Conservation (phyloP, 2,329 filamentous ascomycete genomes). For the Ilyonectria mors-panacis region DNA sequence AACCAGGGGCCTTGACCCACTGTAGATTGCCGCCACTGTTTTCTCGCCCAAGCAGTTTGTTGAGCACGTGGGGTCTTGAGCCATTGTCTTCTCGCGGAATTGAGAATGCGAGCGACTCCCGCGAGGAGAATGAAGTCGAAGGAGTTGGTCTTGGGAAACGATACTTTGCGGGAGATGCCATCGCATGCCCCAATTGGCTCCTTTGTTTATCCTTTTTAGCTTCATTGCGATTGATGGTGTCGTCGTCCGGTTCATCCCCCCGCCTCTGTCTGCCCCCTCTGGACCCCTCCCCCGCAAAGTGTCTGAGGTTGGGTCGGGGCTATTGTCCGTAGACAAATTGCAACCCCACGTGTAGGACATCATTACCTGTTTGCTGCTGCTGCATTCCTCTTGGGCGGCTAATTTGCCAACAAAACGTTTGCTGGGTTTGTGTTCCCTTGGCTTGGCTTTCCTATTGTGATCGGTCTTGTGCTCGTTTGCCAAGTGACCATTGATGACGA, state of each 20-base stretch:
- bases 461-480: slow-evolving; percentile 1
- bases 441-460: neutral
- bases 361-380: neutral
- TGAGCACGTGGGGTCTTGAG: slow-evolving; percentile 32
- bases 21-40: slow-evolving; percentile 14
- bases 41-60: neutral
- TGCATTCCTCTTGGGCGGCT: slow-evolving; percentile 14
- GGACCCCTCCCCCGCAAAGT: slow-evolving; percentile 30
- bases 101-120: slow-evolving; percentile 1
- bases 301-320: slow-evolving; percentile 13
- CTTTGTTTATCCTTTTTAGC: neutral
- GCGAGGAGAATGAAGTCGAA: slow-evolving; percentile 1
- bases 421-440: neutral
- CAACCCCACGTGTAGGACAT: slow-evolving; percentile 22
- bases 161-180: neutral
- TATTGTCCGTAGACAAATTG: slow-evolving; percentile 3
- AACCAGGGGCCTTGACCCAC: neutral
- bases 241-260: slow-evolving; percentile 7
- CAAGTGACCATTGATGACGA: slow-evolving; percentile 21
- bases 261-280: slow-evolving; percentile 9
- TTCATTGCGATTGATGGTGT: slow-evolving; percentile 22
- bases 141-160: neutral
- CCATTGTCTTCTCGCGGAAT: slow-evolving; percentile 3
- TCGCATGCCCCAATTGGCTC: slow-evolving; percentile 7
- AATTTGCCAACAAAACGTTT: neutral